These are phyloP conservation scores for Stylosanthes scabra DNA, from an alignment of 331 rosid species.

Conservation along the genomic window DNA sequence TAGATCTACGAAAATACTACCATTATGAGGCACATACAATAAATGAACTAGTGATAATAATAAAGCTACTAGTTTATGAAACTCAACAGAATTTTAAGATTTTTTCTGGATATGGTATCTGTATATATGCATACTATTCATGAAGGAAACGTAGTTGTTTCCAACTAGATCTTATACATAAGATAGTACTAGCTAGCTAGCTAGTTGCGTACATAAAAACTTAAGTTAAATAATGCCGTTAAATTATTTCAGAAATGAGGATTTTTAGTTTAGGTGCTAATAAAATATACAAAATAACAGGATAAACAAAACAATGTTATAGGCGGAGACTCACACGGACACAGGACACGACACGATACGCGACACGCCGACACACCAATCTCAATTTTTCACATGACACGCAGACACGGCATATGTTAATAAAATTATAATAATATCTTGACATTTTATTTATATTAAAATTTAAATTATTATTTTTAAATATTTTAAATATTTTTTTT, in stretches of 20 bases:
- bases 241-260: not conserved
- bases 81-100: not conserved
- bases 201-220: not conserved
- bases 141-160: not conserved
- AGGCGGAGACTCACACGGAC: no score
- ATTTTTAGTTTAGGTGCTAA: not conserved
- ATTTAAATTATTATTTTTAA: no score
- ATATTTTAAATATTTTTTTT: no score
- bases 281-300: no score
- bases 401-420: no score
- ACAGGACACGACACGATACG: no score
- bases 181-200: not conserved
- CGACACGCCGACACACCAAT: no score
- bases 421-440: no score
- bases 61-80: not conserved
- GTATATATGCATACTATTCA: not conserved
- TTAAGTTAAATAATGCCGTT: not conserved
- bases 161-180: not conserved
- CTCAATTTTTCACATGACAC: no score
- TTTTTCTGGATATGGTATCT: not conserved
- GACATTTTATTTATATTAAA: no score
- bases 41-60: not conserved
- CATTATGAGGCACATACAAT: not conserved
- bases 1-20: slow-evolving; percentile 6
- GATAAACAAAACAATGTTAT: not conserved